Conservation (phyloP, 2,329 filamentous ascomycete genomes). For the Aspergillus japonicus region DNA sequence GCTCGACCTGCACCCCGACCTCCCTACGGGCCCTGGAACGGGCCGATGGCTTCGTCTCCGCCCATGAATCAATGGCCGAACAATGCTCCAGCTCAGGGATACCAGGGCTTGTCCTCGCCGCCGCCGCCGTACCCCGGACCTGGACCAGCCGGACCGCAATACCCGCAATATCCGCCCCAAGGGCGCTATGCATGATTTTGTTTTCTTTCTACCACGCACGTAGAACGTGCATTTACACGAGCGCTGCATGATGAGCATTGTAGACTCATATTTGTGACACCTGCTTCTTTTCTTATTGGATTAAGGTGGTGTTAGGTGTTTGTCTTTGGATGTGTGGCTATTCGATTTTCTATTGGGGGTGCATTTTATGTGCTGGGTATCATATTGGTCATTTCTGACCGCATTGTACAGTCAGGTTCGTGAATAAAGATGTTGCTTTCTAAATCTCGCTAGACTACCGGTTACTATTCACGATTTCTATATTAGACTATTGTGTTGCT, state of each 20-base stretch:
- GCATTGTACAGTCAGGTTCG: not conserved
- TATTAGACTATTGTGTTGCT: no score
- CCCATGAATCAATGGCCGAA: slow-evolving; percentile 26
- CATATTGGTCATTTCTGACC: not conserved
- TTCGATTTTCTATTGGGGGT: not conserved
- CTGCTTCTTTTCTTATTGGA: not conserved
- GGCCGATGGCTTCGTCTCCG: slow-evolving; percentile 14
- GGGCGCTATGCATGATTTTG: slow-evolving; percentile 28
- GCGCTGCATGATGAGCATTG: slow-evolving; percentile 6
- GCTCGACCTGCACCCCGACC: slow-evolving; percentile 19
- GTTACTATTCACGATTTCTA: no score
- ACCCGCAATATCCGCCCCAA: slow-evolving; percentile 5
- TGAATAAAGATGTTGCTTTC: not conserved
- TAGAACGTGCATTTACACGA: slow-evolving; percentile 2
- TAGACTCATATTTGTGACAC: not conserved
- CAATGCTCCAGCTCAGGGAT: slow-evolving; percentile 21
- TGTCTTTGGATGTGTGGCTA: not conserved
- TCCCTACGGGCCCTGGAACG: slow-evolving; percentile 14
- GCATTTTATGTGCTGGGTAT: not conserved
- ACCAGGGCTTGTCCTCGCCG: slow-evolving; percentile 25
- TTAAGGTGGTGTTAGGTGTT: not conserved
- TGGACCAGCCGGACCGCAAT: not conserved
- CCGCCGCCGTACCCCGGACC: slow-evolving; percentile 22
- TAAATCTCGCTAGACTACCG: no score
- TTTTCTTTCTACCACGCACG: slow-evolving; percentile 6